phyloP scores from a whole-genome alignment of 1,284 basidiomycete species.

The Trichosporon sp. region DNA sequence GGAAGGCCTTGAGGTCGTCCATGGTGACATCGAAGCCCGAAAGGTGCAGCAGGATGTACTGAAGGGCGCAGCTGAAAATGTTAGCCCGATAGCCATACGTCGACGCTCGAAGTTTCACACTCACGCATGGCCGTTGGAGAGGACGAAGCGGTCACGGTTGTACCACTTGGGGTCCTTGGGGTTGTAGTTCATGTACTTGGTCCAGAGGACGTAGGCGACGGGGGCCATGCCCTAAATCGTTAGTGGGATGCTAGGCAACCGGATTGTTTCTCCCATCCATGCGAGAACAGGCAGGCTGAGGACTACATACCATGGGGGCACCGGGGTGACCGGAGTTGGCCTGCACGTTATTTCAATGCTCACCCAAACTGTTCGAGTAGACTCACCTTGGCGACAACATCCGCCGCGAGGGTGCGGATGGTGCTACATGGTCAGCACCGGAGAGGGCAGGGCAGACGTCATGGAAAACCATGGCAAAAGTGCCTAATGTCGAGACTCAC shows the following conservation, averaged over 20 bases:
- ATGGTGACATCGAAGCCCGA: conserved; percentile 52
- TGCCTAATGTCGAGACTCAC: neutral
- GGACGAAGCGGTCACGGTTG: conserved; percentile 65
- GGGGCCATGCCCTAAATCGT: conserved; percentile 65
- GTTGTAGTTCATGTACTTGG: conserved; percentile 74
- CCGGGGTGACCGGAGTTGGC: conserved; percentile 91
- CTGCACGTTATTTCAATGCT: conserved; percentile 54
- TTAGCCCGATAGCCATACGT: neutral
- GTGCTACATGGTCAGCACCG: conserved; percentile 31
- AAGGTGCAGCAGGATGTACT: conserved; percentile 51
- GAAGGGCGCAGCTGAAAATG: conserved; percentile 60
- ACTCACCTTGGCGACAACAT: conserved; percentile 50
- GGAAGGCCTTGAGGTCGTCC: conserved; percentile 50
- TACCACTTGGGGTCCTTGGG: conserved; percentile 85
- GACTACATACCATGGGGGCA: conserved; percentile 65
- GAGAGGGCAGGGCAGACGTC: neutral
- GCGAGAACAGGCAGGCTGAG: neutral
- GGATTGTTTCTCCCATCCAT: neutral
- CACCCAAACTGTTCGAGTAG: conserved; percentile 53
- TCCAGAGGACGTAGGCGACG: conserved; percentile 78
- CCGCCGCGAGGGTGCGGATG: conserved; percentile 50
- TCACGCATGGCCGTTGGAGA: conserved; percentile 50
- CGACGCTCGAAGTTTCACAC: conserved; percentile 13
- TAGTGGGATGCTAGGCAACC: neutral
- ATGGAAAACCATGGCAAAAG: neutral